Evolutionary conservation across 2,329 filamentous ascomycete genomes (phyloP), one percentile per base, ranked within the genome.

Genomic region (Triangularia verruculosa): DNA sequence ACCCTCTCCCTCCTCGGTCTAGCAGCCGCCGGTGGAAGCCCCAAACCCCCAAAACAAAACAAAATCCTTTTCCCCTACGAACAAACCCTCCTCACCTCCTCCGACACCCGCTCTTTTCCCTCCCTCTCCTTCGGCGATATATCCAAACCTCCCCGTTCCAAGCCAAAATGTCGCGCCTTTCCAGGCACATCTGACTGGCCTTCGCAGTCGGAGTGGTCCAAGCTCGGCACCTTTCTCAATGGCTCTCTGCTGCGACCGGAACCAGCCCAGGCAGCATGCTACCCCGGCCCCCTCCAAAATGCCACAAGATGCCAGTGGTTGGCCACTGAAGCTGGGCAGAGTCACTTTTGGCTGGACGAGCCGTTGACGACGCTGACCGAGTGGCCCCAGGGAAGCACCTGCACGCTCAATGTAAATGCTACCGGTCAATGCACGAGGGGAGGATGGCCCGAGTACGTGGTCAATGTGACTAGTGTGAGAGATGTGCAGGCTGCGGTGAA

Each of bases 401-500:
- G 74, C 39, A 57, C 67, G 24, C 67, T 71, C 9, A 63, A 64
- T 2, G 52, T 67, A 12, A 62, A 69, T 11, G 61, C 70, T 4
- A n/a, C 56, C 11, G 71, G 73, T 8, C 71, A 70, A 27, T 77
- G 76, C 57, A 75, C 70, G 1, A 67, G 69, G 4, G 75, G 76
- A 9, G 74, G 73, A 8, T 73, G 75, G 43, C 74, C 74, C 0
- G 73, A 72, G 17, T 77, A 76, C 15, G 73, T 75, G 2, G 71
- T 78, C 7, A 77, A 76, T 51, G 75, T 72, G 0, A 77, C 71
- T 1, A 73, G 62, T 1, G 73, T 73, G 28, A 70, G 70, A 57
- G 72, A 78, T 43, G 68, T 78, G 25, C 75, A 77, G 62, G 69
- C 70, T 0, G 74, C 72, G 1, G 74, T 75, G 32, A 68, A 72